Base-by-base conservation (phyloP, 768 basidiomycete species). In the Kwoniella sp. region DNA sequence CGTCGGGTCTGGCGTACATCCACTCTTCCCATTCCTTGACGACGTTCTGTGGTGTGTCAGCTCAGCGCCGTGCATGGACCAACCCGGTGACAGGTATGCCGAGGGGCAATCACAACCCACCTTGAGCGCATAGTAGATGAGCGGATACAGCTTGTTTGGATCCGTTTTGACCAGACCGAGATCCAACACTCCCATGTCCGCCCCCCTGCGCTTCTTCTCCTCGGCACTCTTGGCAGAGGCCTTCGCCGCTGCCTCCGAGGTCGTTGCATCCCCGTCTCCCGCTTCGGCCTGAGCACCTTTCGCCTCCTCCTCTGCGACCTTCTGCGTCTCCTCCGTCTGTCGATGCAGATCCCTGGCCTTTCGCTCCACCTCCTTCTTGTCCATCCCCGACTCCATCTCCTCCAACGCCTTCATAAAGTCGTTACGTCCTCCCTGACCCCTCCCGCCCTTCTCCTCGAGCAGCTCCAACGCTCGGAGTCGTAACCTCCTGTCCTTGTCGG, bases 11-110 rank as follows among this genome's bases (percentile, higher is more conserved):
- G 56, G 89, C 87, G 48, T 88, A 89, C 86, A 99, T 86, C 40
- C 87, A 87, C 63, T 90, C 86, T 60, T 84, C 92, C 95, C 95
- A 99, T 69, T 99, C 95, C 65, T 90, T 90, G 45, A 98, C 78
- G 5, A 84, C 86, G 57, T 86, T 80, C 79, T 76, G 37, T 10
- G 15, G 31, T 20, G 28, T 12, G 34, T 15, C 15, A 12, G 34
- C 6, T n/a, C 28, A 47, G 3, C 11, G 28, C 17, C 32, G 38
- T 19, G 43, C 10, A 14, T 23, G 26, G 8, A 26, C 14, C 19
- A 29, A 29, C 12, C 8, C 31, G 31, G 8, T 8, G 8, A 32
- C 15, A 15, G 9, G 17, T 17, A 39, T 39, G 37, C 9, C 15
- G 37, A 39, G 37, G 9, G 40, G 25, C 34, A 36, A 19, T 38